phyloP scores from a whole-genome alignment of 2,329 filamentous ascomycete species.

The Penicillium sclerotigenum region DNA sequence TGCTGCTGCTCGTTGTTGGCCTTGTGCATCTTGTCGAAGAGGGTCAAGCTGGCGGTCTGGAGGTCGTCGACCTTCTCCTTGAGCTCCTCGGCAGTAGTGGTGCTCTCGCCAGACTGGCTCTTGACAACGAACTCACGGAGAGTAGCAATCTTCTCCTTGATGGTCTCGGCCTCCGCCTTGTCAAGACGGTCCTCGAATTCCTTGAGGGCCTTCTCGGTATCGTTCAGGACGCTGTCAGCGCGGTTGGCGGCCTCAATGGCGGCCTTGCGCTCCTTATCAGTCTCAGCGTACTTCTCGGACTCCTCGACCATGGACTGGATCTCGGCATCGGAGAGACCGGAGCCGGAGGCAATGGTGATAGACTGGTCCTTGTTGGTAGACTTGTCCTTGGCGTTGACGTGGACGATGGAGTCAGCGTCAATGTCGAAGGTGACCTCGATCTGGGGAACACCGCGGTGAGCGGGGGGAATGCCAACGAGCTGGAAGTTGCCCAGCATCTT shows the following conservation, averaged over 20 bases:
- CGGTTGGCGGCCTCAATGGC: slow-evolving; percentile 97
- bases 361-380: slow-evolving; percentile 99
- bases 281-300: slow-evolving; percentile 91
- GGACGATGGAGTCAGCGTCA: slow-evolving; percentile 94
- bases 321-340: slow-evolving; percentile 89
- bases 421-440: slow-evolving; percentile 99
- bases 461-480: slow-evolving; percentile 93
- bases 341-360: slow-evolving; percentile 97
- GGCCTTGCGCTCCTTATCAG: slow-evolving; percentile 94
- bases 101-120: slow-evolving; percentile 89
- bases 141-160: slow-evolving; percentile 85
- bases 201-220: slow-evolving; percentile 97
- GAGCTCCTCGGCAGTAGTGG: slow-evolving; percentile 82
- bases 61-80: slow-evolving; percentile 99
- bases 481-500: slow-evolving; percentile 99
- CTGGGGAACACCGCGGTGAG: slow-evolving; percentile 93
- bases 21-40: slow-evolving; percentile 99
- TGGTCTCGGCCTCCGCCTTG: slow-evolving; percentile 89
- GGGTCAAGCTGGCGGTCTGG: slow-evolving; percentile 88
- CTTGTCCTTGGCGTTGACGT: slow-evolving; percentile 98
- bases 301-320: slow-evolving; percentile 98
- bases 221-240: slow-evolving; percentile 91
- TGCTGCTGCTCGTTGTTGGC: slow-evolving; percentile 67
- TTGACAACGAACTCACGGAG: slow-evolving; percentile 89
- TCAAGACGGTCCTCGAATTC: slow-evolving; percentile 94